Evolutionary conservation across 495 filamentous ascomycete genomes (phyloP), one percentile per base, ranked within the genome.

Genomic region (Sphaerosporella brunnea): DNA sequence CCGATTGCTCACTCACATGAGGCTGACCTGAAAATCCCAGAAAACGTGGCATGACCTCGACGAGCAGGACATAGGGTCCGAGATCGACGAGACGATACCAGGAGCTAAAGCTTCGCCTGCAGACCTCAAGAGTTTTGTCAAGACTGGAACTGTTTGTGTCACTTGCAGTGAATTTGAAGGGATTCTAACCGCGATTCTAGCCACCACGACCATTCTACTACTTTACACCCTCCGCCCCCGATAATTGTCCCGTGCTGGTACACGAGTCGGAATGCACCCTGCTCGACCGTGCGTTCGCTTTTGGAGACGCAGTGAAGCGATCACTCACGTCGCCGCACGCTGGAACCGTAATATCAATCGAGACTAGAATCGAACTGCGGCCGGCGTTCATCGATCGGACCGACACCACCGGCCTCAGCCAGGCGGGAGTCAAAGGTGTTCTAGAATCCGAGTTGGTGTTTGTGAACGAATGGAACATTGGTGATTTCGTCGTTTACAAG

Each of bases 291-390:
- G 38, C 50, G 18, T 51, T 69, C 9, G 55, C 56, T 20, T 57
- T 68, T 16, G 69, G 69, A 16, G 59, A 68, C 47, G 48, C 58
- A 28, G 68, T 72, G 9, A 73, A 71, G 48, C 64, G 60, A n/a
- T 52, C 58, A 26, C 45, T 54, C 4, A 61, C 59, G 9, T 64
- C 67, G 34, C 54, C 63, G 0, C 55, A 65, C 18, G 64, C 64
- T 35, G 69, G 69, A 16, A 68, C 52, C 2, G 55, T 71, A 39
- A 59, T 61, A 28, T 62, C 59, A 2, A 45, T 63, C 1, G 50
- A 47, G 21, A 69, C 60, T 21, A 58, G 45, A 15, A 51, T 71
- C 8, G 57, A 61, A 16, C 45, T 61, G n/a, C 49, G 49, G 18
- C 40, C 13, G 20, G 67, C 38, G 40, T 58, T 53, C 44, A 50